Evolutionary conservation across 2,329 filamentous ascomycete genomes (phyloP).

Genomic region (Blastomyces percursus): DNA sequence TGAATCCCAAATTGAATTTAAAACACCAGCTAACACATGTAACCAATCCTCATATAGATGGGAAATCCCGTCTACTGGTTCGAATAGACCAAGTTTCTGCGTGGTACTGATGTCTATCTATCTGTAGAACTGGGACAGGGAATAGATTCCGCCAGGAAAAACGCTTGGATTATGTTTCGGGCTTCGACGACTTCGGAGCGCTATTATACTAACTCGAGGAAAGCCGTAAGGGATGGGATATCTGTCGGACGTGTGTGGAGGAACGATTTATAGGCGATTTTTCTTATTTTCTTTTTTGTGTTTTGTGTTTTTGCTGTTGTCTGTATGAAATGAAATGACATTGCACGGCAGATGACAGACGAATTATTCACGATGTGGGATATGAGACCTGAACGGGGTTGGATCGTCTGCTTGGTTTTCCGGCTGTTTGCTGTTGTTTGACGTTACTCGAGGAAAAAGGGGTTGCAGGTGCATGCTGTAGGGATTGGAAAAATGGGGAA

Average conservation of each 20-base stretch:
- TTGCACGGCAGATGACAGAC: too few relatives aligned
- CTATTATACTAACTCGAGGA: neutral
- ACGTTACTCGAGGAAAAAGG: neutral
- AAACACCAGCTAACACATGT: neutral
- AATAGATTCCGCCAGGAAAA: neutral
- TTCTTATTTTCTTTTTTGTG: neutral
- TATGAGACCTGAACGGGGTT: neutral
- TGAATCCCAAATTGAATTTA: neutral
- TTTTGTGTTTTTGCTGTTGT: neutral
- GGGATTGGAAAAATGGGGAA: too few relatives aligned
- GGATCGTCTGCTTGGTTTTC: neutral
- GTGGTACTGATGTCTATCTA: neutral
- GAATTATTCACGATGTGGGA: neutral
- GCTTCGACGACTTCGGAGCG: neutral
- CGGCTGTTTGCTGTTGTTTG: neutral
- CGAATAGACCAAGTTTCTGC: neutral
- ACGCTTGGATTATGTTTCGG: neutral
- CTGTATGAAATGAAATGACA: too few relatives aligned
- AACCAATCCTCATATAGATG: slow-evolving; percentile 11
- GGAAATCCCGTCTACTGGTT: slow-evolving; percentile 16
- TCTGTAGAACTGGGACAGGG: neutral
- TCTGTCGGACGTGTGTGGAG: neutral
- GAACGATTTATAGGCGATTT: neutral
- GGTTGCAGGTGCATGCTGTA: too few relatives aligned
- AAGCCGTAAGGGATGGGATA: neutral